Evolutionary conservation across 257 asterid species (phyloP).

Genomic region (Henckelia pumila): DNA sequence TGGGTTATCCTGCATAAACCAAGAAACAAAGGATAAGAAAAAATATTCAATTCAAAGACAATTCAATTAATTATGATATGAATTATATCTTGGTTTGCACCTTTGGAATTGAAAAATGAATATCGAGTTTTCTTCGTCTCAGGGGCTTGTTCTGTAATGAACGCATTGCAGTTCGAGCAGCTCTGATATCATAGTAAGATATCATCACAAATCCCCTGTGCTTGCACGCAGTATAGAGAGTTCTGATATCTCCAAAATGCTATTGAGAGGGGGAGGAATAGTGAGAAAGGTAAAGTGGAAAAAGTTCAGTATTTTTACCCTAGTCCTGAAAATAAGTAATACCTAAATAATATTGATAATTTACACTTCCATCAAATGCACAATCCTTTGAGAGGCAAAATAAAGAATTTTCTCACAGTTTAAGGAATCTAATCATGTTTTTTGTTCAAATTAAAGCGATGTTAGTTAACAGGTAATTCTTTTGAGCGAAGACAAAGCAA

Average conservation of each 20-base stretch:
- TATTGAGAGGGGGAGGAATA: conserved; percentile 23
- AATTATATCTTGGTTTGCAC: conserved; percentile 25
- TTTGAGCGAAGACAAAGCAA: background rate
- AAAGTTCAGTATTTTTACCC: conserved; percentile 19
- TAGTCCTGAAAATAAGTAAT: background rate
- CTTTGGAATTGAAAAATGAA: conserved; percentile 87
- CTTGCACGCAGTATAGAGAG: conserved; percentile 92
- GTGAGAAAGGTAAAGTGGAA: background rate
- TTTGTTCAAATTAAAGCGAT: background rate
- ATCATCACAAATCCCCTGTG: conserved; percentile 99
- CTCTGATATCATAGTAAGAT: conserved; percentile 96
- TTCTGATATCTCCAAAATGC: conserved; percentile 98
- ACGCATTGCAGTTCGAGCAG: conserved; percentile 94
- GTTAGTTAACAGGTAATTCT: background rate
- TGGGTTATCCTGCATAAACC: conserved; percentile 67
- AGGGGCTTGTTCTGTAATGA: conserved; percentile 63
- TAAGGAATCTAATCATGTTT: background rate
- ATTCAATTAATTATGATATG: conserved; percentile 5
- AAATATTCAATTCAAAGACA: conserved; percentile 10
- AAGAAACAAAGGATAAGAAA: conserved; percentile 15
- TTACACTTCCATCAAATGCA: background rate
- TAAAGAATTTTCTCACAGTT: background rate
- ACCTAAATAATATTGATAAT: background rate
- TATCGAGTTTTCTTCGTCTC: conserved; percentile 71
- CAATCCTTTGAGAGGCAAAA: conserved; percentile 3